Evolutionary conservation across 352 stramenopile genomes (phyloP).

Genomic region (Globisporangium acanthophoron): DNA sequence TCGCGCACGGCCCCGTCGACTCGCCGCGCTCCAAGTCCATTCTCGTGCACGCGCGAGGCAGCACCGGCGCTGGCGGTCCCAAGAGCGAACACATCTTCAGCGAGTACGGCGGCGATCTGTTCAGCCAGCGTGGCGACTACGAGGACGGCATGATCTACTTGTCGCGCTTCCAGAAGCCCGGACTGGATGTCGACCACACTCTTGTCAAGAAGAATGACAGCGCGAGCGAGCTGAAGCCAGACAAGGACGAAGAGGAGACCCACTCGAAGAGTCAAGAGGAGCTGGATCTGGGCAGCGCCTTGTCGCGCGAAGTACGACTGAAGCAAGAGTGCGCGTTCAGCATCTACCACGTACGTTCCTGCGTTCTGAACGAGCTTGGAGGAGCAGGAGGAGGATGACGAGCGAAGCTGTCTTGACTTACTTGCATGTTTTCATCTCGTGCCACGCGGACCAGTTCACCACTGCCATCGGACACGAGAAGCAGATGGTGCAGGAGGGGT

Average conservation of each 20-base stretch:
- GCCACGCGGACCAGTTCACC: conserved; percentile 35
- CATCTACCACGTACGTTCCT: conserved; percentile 56
- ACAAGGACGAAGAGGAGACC: conserved; percentile 38
- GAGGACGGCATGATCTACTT: conserved; percentile 87
- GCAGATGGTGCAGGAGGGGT: conserved; percentile 72
- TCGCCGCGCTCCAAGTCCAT: conserved; percentile 57
- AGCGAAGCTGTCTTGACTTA: not conserved
- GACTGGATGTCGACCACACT: not conserved
- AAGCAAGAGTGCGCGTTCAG: conserved; percentile 82
- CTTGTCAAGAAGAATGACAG: conserved; percentile 17
- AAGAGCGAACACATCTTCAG: conserved; percentile 50
- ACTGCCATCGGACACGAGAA: conserved; percentile 56
- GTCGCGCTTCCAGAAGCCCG: conserved; percentile 68
- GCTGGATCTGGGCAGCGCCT: conserved; percentile 29
- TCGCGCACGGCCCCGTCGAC: conserved; percentile 22
- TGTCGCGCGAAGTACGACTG: conserved; percentile 54
- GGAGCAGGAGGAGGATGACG: not conserved
- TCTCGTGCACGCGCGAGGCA: conserved; percentile 20
- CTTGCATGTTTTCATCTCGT: not conserved
- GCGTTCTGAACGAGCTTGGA: not conserved
- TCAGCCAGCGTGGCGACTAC: conserved; percentile 79
- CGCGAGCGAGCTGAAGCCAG: conserved; percentile 34
- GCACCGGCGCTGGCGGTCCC: conserved; percentile 17
- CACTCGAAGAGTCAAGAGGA: conserved; percentile 50
- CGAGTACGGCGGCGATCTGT: conserved; percentile 73